These are phyloP conservation scores for Penicillium verhagenii DNA, from an alignment of 495 filamentous ascomycete species.

Conservation along the genomic window DNA sequence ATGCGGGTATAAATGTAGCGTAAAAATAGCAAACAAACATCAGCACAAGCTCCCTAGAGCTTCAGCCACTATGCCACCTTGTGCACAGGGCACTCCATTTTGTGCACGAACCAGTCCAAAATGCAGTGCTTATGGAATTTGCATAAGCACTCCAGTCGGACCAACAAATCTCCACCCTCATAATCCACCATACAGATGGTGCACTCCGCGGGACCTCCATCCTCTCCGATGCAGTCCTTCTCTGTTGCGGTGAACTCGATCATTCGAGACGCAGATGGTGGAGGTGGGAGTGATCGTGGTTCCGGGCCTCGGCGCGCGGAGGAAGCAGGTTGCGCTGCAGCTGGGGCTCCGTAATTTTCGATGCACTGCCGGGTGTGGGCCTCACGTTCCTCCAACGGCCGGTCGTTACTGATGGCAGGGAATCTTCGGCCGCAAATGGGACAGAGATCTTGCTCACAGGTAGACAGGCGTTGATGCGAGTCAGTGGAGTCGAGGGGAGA, in stretches of 20 bases:
- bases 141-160: conserved; percentile 86
- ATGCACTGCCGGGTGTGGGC: conserved; percentile 79
- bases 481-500: not conserved
- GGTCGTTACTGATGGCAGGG: conserved; percentile 60
- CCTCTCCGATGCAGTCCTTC: conserved; percentile 82
- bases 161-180: conserved; percentile 77
- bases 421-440: conserved; percentile 81
- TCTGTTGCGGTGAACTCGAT: conserved; percentile 78
- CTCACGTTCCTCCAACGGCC: conserved; percentile 64
- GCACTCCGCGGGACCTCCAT: conserved; percentile 65
- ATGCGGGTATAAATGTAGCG: not conserved
- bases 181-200: conserved; percentile 97
- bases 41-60: conserved; percentile 5
- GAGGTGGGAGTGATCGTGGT: conserved; percentile 20
- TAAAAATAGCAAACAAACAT: not conserved
- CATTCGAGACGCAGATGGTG: conserved; percentile 46
- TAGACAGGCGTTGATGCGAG: conserved; percentile 23
- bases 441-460: conserved; percentile 84
- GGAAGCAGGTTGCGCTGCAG: conserved; percentile 5
- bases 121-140: conserved; percentile 81
- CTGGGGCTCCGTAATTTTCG: conserved; percentile 31
- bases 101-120: conserved; percentile 53
- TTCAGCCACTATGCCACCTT: conserved; percentile 34
- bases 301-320: not conserved
- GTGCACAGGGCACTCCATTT: conserved; percentile 55